phyloP scores from a whole-genome alignment of 805 yeast genomes.

The Priceomyces carsonii region DNA sequence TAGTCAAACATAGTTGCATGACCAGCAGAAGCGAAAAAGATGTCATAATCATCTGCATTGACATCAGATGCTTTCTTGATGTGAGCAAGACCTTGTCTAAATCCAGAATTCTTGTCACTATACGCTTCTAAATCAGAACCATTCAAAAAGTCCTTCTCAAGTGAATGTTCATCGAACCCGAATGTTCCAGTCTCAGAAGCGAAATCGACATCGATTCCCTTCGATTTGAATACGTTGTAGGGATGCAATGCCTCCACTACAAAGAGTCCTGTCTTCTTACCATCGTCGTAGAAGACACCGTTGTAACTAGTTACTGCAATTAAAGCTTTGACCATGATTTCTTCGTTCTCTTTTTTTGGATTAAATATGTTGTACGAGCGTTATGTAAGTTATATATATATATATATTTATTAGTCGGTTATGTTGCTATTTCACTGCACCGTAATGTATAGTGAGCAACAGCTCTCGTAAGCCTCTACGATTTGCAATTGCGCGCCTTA shows the following conservation, averaged over 20 bases:
- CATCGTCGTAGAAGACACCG: conserved; percentile 55
- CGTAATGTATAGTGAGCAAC: too few species aligned
- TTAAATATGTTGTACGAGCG: too few species aligned
- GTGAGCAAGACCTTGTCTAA: conserved; percentile 36
- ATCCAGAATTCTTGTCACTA: conserved; percentile 39
- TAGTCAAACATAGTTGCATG: conserved; percentile 63
- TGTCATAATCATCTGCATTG: conserved; percentile 48
- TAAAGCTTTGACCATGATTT: conserved; percentile 37
- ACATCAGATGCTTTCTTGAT: conserved; percentile 52
- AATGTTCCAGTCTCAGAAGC: conserved; percentile 59
- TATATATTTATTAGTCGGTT: too few species aligned
- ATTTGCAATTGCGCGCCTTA: too few species aligned
- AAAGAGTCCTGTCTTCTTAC: conserved; percentile 61
- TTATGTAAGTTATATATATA: neutral
- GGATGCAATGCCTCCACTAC: conserved; percentile 63
- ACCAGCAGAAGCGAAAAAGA: conserved; percentile 66
- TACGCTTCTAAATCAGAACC: conserved; percentile 45
- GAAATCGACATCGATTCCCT: conserved; percentile 55
- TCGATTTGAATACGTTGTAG: conserved; percentile 43
- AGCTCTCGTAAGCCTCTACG: too few species aligned
- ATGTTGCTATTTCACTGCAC: too few species aligned
- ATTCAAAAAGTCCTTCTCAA: conserved; percentile 31
- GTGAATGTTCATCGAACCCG: conserved; percentile 61
- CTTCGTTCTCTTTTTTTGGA: too few species aligned
- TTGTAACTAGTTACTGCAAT: conserved; percentile 45